A percentile compares a stretch with the other conserved stretches of the same genome.
These are phyloP conservation scores for Yarrowia yakushimensis DNA, from an alignment of 805 yeast genomes.

Conservation along the genomic window DNA sequence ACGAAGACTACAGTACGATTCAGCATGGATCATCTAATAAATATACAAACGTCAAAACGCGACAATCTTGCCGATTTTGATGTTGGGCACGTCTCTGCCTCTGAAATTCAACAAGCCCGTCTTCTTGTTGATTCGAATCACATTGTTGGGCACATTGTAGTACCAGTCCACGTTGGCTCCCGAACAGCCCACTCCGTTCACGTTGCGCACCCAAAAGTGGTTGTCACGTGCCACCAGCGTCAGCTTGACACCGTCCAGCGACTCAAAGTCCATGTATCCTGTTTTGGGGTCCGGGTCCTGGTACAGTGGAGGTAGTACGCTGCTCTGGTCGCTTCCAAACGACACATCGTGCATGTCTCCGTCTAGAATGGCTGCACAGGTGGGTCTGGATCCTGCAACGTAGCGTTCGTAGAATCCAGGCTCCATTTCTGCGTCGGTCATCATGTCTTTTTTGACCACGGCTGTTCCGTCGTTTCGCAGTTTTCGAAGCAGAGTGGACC, in stretches of 20 bases:
- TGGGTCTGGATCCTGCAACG: slow-evolving; percentile 11
- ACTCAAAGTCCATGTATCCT: slow-evolving; percentile 6
- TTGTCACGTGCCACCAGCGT: slow-evolving; percentile 11
- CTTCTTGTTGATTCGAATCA: background rate
- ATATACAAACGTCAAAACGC: background rate
- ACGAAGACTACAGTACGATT: no score
- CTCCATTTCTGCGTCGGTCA: slow-evolving; percentile 13
- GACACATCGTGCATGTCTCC: slow-evolving; percentile 15
- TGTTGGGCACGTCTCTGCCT: slow-evolving; percentile 11
- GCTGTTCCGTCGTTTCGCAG: slow-evolving; percentile 3
- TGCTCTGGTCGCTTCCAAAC: background rate
- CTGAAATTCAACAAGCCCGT: background rate
- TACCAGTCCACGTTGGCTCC: slow-evolving; percentile 16
- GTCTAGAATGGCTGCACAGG: slow-evolving; percentile 9
- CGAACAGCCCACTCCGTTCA: slow-evolving; percentile 8
- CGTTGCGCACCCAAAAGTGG: background rate
- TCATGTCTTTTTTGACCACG: slow-evolving; percentile 2
- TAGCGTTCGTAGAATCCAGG: slow-evolving; percentile 12
- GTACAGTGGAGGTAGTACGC: background rate
- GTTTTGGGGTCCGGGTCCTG: slow-evolving; percentile 10
- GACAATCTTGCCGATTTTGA: background rate
- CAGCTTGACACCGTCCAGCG: background rate
- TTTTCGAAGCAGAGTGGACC: background rate
- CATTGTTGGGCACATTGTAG: slow-evolving; percentile 7
- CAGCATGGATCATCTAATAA: no score